A percentile compares a stretch with the other conserved stretches of the same genome.
Conservation (phyloP, 1,139 yeast species). For the Suhomyces ambrosiae region DNA sequence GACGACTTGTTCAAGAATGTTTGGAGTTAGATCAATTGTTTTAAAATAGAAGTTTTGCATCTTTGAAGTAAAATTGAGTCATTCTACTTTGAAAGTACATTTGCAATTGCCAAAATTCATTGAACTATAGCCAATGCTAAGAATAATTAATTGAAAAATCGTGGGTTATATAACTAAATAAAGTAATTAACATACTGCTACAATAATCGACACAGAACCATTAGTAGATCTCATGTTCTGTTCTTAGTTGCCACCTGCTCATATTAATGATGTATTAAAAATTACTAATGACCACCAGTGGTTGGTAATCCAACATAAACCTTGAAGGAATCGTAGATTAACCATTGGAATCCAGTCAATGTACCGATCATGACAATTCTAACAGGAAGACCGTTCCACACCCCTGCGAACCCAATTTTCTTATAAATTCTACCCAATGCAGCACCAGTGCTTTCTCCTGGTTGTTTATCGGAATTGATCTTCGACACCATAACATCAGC, state of each 20-base stretch:
- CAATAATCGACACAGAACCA: too few relatives aligned
- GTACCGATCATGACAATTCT: slow-evolving; percentile 97
- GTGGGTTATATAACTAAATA: too few relatives aligned
- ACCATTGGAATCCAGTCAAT: slow-evolving; percentile 95
- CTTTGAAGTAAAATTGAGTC: too few relatives aligned
- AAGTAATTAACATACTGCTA: too few relatives aligned
- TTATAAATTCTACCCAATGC: slow-evolving; percentile 75
- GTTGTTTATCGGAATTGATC: slow-evolving; percentile 72
- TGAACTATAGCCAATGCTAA: too few relatives aligned
- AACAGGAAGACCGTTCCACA: slow-evolving; percentile 93
- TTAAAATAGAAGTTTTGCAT: too few relatives aligned
- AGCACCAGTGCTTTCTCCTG: slow-evolving; percentile 64
- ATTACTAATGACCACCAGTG: slow-evolving; percentile 63
- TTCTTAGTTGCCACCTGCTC: too few relatives aligned
- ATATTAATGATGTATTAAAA: too few relatives aligned
- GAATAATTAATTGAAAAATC: too few relatives aligned
- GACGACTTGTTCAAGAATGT: slow-evolving; percentile 50
- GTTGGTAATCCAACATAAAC: slow-evolving; percentile 91
- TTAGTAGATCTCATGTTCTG: too few relatives aligned
- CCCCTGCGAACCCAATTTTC: slow-evolving; percentile 82
- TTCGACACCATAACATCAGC: slow-evolving; percentile 97
- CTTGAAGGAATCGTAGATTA: slow-evolving; percentile 91
- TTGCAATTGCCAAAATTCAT: too few relatives aligned
- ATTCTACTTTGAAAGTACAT: too few relatives aligned
- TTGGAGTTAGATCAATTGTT: slow-evolving; percentile 28